These are phyloP conservation scores for Gossypium schwendimanii DNA, from an alignment of 441 rosid species.

Conservation along the genomic window DNA sequence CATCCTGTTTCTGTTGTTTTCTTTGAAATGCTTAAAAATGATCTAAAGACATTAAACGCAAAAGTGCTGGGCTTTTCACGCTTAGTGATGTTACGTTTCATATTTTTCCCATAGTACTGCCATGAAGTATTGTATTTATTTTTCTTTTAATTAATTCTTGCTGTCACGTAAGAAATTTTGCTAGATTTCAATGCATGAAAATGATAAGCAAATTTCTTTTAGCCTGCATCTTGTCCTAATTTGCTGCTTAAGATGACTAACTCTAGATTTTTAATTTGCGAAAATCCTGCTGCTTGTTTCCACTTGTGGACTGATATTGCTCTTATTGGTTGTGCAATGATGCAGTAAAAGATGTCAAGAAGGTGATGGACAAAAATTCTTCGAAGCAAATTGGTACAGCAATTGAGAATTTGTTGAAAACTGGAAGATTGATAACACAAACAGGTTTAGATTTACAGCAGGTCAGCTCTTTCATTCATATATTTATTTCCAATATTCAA, in stretches of 20 bases:
- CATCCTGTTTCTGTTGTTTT: not conserved
- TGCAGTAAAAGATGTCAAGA: constrained; percentile 66
- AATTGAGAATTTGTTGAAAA: constrained; percentile 67
- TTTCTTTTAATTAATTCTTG: not conserved
- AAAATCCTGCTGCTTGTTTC: not conserved
- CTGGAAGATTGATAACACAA: constrained; percentile 66
- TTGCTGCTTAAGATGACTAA: not conserved
- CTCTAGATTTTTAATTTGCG: not conserved
- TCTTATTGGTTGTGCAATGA: constrained; percentile 14
- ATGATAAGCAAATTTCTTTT: not conserved
- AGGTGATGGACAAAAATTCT: constrained; percentile 55
- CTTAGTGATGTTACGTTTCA: not conserved
- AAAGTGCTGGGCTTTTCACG: not conserved
- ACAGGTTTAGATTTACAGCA: constrained; percentile 89
- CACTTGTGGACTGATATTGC: not conserved
- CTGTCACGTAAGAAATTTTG: not conserved
- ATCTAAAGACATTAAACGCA: not conserved
- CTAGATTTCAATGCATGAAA: not conserved
- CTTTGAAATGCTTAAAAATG: not conserved
- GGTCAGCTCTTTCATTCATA: constrained; percentile 29
- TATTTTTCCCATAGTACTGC: not conserved
- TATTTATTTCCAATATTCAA: constrained; percentile 4
- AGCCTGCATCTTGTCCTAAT: not conserved
- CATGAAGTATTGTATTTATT: not conserved
- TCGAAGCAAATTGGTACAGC: constrained; percentile 47